phyloP scores from a whole-genome alignment of 2,329 filamentous ascomycete genomes.

The Metarhizium rileyi region DNA sequence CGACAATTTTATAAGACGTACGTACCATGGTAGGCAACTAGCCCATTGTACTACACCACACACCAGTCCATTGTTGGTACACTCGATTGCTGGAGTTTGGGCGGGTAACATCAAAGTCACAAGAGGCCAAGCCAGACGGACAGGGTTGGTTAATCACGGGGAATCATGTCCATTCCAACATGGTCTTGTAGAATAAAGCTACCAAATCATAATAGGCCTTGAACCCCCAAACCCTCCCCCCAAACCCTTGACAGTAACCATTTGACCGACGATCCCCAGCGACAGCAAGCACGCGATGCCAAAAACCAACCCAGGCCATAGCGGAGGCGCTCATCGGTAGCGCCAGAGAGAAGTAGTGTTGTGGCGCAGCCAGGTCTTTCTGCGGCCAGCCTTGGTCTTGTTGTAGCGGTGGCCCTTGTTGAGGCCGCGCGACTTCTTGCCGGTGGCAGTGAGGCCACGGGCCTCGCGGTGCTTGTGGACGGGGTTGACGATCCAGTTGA shows the following conservation, averaged over 20 bases:
- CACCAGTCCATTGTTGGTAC: too few relatives aligned
- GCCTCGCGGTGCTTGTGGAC: conserved; percentile 99
- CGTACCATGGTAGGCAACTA: too few relatives aligned
- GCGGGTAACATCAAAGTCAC: neutral
- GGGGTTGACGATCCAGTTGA: conserved; percentile 99
- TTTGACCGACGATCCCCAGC: conserved; percentile 4
- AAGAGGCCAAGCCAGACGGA: too few relatives aligned
- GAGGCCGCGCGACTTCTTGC: conserved; percentile 99
- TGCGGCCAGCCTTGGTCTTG: conserved; percentile 93
- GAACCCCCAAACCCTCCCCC: too few relatives aligned
- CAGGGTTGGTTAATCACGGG: conserved; percentile 1
- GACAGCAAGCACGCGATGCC: conserved; percentile 8
- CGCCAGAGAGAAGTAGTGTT: conserved; percentile 99
- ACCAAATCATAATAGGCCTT: conserved; percentile 4
- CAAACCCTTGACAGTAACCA: too few relatives aligned
- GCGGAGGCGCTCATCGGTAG: conserved; percentile 62
- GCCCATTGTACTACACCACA: too few relatives aligned
- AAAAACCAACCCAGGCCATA: conserved; percentile 3
- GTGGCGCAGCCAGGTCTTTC: conserved; percentile 99
- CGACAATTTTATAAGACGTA: too few relatives aligned
- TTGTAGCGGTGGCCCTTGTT: conserved; percentile 99
- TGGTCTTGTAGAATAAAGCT: conserved; percentile 12
- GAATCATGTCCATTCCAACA: conserved; percentile 22
- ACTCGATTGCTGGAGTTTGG: too few relatives aligned
- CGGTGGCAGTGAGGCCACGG: conserved; percentile 93